Evolutionary conservation across 73 alveolate genomes (phyloP).

Genomic region (Stentor roeselii): DNA sequence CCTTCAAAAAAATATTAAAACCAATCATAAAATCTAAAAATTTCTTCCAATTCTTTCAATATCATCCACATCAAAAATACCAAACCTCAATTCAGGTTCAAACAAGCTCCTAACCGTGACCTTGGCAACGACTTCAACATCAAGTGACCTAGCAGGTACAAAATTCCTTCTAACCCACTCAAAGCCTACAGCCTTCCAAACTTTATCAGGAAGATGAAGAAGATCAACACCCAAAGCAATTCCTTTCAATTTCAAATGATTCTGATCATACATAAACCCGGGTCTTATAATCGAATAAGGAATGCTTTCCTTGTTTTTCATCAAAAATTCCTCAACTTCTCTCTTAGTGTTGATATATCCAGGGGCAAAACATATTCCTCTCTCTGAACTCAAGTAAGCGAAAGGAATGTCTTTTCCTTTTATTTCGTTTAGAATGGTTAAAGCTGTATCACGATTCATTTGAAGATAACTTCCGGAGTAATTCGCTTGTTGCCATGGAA

Average conservation of each 20-base stretch:
- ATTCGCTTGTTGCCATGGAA: neutral
- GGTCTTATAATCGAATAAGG: neutral
- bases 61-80: conserved; percentile 19
- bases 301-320: neutral
- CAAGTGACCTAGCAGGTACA: neutral
- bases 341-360: conserved; percentile 15
- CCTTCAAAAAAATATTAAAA: neutral
- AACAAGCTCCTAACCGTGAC: neutral
- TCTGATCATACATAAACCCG: conserved; percentile 19
- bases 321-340: conserved; percentile 20
- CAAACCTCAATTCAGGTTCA: neutral
- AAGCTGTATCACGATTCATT: conserved; percentile 23
- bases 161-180: neutral
- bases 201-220: neutral
- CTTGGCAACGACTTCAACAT: conserved; percentile 29
- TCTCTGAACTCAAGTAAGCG: conserved; percentile 16
- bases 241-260: neutral
- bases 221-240: neutral
- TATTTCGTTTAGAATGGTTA: neutral
- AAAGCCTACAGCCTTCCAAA: neutral
- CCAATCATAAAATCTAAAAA: neutral
- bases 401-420: conserved; percentile 9
- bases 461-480: conserved; percentile 18
- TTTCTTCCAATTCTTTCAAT: neutral
- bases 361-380: conserved; percentile 26